Percentiles rank a stretch among this genome's conserved stretches.
Conservation (phyloP, 2,329 filamentous ascomycete genomes). For the Plectosphaerella sp. region DNA sequence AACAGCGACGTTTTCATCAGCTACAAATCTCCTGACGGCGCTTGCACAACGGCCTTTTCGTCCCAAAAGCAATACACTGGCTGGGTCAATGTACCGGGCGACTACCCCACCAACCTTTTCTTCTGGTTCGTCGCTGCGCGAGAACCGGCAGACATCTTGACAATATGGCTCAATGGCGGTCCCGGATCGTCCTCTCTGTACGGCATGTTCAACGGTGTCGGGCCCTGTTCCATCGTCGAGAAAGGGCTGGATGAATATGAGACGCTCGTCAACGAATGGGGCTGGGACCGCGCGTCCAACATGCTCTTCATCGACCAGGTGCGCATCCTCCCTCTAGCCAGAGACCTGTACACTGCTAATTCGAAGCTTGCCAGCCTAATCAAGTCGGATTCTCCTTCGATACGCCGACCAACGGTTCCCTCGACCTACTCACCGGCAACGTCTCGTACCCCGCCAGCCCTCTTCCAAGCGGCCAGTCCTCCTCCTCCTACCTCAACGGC, state of each 20-base stretch:
- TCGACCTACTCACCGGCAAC: conserved; percentile 39
- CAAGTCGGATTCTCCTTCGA: conserved; percentile 69
- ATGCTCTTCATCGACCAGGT: conserved; percentile 56
- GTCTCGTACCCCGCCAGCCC: conserved; percentile 28
- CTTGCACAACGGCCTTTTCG: conserved; percentile 60
- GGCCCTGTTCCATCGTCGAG: conserved; percentile 48
- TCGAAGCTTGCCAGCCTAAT: conserved; percentile 47
- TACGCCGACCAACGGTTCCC: conserved; percentile 54
- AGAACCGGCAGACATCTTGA: conserved; percentile 34
- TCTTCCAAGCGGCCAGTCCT: conserved; percentile 11
- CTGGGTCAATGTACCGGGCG: conserved; percentile 59
- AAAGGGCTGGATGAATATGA: conserved; percentile 42
- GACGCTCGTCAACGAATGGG: conserved; percentile 55
- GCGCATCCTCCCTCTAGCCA: conserved; percentile 10
- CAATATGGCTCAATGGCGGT: conserved; percentile 65
- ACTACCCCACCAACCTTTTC: conserved; percentile 46
- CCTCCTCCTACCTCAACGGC: conserved; percentile 49
- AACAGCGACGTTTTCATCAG: conserved; percentile 61
- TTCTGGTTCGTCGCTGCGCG: conserved; percentile 47
- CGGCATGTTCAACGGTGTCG: conserved; percentile 58
- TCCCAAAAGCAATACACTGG: conserved; percentile 67
- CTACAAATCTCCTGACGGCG: conserved; percentile 58
- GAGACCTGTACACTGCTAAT: conserved; percentile 17
- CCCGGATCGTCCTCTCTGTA: conserved; percentile 62
- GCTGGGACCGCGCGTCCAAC: conserved; percentile 56